These are phyloP conservation scores for Nigrospora osmanthi DNA, from an alignment of 2,329 filamentous ascomycete genomes.

Conservation along the genomic window DNA sequence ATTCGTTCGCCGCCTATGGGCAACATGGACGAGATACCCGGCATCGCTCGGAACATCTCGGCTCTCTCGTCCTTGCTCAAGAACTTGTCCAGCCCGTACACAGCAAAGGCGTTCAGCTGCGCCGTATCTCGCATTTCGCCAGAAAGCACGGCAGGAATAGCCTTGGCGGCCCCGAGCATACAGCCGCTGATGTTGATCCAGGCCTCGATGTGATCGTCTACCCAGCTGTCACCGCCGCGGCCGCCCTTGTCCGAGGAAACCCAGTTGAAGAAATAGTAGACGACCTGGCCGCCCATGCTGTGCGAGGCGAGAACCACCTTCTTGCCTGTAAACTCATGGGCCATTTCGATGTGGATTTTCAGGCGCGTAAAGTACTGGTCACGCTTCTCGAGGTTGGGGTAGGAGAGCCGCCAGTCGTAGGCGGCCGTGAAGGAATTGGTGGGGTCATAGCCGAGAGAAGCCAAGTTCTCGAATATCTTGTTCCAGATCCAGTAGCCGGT, in stretches of 20 bases:
- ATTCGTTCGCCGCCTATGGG: constrained; percentile 88
- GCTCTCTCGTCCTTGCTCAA: constrained; percentile 82
- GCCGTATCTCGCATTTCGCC: constrained; percentile 99
- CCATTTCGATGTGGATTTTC: constrained; percentile 84
- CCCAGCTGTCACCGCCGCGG: constrained; percentile 77
- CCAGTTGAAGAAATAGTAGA: constrained; percentile 79
- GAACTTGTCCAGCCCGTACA: constrained; percentile 95
- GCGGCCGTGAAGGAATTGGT: constrained; percentile 62
- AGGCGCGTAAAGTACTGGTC: constrained; percentile 92
- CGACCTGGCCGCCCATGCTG: constrained; percentile 95
- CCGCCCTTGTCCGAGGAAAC: constrained; percentile 75
- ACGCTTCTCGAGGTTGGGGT: constrained; percentile 77
- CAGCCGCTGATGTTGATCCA: constrained; percentile 99
- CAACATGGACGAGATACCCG: constrained; percentile 92
- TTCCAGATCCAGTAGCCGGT: constrained; percentile 98
- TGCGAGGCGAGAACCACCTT: constrained; percentile 87
- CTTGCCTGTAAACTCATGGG: constrained; percentile 60
- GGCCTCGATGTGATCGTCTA: constrained; percentile 79
- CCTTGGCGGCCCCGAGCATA: constrained; percentile 93
- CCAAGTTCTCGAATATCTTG: constrained; percentile 95
- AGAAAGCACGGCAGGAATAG: constrained; percentile 79
- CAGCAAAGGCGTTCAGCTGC: constrained; percentile 90
- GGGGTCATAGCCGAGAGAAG: constrained; percentile 92
- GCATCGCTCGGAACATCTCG: constrained; percentile 94
- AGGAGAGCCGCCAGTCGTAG: constrained; percentile 90